Conservation (phyloP, 176 grass and related monocot genomes). For the Oryza nivara region DNA sequence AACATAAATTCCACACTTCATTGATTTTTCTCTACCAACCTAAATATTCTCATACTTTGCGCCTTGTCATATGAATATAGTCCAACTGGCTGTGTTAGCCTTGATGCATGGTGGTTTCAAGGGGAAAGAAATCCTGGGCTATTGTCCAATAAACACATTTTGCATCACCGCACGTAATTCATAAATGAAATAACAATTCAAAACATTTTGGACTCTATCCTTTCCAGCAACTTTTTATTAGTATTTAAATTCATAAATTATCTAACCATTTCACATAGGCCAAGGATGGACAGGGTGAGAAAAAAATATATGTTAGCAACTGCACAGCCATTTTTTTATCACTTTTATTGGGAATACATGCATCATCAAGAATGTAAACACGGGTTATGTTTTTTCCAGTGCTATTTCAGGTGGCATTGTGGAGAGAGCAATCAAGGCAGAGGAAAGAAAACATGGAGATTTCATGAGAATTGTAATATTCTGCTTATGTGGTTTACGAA, state of each 20-base stretch:
- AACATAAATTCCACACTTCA: background rate
- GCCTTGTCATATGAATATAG: background rate
- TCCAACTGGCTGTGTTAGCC: background rate
- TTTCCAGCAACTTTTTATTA: background rate
- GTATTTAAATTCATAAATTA: background rate
- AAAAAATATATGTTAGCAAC: background rate
- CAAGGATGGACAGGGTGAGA: background rate
- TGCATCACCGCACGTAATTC: background rate
- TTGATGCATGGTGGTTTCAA: background rate
- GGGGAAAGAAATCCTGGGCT: background rate
- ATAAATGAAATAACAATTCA: background rate
- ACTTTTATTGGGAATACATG: conserved; percentile 1
- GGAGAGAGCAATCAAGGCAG: conserved; percentile 77
- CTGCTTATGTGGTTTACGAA: background rate
- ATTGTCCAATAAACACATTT: background rate
- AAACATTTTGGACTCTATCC: background rate
- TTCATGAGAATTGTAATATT: conserved; percentile 82
- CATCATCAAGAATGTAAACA: background rate
- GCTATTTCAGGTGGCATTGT: conserved; percentile 91
- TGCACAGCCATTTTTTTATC: background rate
- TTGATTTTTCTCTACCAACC: background rate
- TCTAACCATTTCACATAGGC: background rate
- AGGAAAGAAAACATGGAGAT: conserved; percentile 85
- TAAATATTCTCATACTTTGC: background rate
- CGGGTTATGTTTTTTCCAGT: conserved; percentile 45